Percentiles rank a stretch among this genome's conserved stretches.
Conservation (phyloP, 345 rosid species). For the Moricandia moricandioides region DNA sequence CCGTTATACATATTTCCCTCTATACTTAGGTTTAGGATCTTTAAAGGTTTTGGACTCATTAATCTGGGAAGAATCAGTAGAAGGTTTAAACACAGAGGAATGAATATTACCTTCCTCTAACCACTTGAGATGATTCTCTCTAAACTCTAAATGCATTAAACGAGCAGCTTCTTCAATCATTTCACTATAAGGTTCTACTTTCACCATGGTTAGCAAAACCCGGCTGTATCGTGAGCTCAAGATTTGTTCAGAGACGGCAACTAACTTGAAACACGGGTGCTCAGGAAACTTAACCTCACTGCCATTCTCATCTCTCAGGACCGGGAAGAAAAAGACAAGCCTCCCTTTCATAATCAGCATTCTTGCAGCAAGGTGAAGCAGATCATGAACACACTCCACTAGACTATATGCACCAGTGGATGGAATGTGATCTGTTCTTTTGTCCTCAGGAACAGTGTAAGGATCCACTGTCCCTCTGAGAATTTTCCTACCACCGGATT, state of each 20-base stretch:
- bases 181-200: slow-evolving; percentile 55
- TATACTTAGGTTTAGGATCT: slow-evolving; percentile 74
- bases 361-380: slow-evolving; percentile 81
- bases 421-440: slow-evolving; percentile 87
- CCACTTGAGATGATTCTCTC: slow-evolving; percentile 88
- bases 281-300: slow-evolving; percentile 52
- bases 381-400: slow-evolving; percentile 86
- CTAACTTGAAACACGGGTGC: slow-evolving; percentile 75
- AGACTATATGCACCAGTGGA: slow-evolving; percentile 88
- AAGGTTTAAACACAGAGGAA: slow-evolving; percentile 72
- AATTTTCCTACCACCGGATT: slow-evolving; percentile 91
- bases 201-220: slow-evolving; percentile 83
- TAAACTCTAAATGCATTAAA: slow-evolving; percentile 71
- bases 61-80: slow-evolving; percentile 42
- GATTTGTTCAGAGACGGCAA: slow-evolving; percentile 85
- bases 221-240: slow-evolving; percentile 81
- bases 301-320: slow-evolving; percentile 61
- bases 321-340: slow-evolving; percentile 86
- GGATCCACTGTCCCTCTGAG: slow-evolving; percentile 78
- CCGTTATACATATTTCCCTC: slow-evolving; percentile 68
- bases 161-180: slow-evolving; percentile 60
- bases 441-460: slow-evolving; percentile 89
- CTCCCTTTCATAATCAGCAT: slow-evolving; percentile 89
- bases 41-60: slow-evolving; percentile 45
- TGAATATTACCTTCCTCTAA: slow-evolving; percentile 83